Conservation (phyloP, 2,329 filamentous ascomycete species). For the Stagonosporopsis tanaceti region DNA sequence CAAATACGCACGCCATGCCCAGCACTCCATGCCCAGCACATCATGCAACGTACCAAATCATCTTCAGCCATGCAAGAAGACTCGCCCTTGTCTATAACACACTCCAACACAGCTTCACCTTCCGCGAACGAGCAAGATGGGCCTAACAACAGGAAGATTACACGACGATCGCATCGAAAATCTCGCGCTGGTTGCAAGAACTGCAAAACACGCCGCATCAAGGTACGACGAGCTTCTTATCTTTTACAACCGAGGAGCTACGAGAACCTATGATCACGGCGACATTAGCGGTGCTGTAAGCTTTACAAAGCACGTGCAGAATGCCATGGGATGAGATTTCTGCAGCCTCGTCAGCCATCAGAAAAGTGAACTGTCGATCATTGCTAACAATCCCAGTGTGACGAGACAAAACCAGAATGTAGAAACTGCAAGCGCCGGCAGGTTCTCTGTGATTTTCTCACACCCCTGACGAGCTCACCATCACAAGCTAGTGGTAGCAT, state of each 20-base stretch:
- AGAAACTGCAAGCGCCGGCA: conserved; percentile 34
- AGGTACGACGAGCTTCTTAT: conserved; percentile 23
- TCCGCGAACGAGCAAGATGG: conserved; percentile 15
- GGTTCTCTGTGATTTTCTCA: conserved; percentile 33
- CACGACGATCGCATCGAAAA: conserved; percentile 37
- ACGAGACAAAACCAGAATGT: conserved; percentile 39
- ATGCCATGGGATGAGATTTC: too few relatives aligned
- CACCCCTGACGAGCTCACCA: background rate
- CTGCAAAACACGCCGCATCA: conserved; percentile 39
- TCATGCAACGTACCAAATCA: background rate
- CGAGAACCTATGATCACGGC: background rate
- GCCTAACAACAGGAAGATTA: conserved; percentile 24
- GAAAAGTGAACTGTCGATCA: background rate
- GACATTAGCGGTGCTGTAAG: too few relatives aligned
- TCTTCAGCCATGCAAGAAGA: conserved; percentile 25
- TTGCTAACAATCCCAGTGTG: conserved; percentile 30
- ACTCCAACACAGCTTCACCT: conserved; percentile 14
- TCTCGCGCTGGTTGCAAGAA: conserved; percentile 40
- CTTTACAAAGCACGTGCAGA: too few relatives aligned
- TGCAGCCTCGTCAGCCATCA: too few relatives aligned
- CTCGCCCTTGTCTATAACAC: conserved; percentile 22
- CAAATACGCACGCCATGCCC: conserved; percentile 13
- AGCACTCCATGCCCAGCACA: background rate
- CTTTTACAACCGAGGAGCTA: too few relatives aligned
- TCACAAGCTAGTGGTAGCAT: background rate